A percentile compares a stretch with the other conserved stretches of the same genome.
phyloP scores from a whole-genome alignment of 1,139 yeast genomes.

The Blastobotrys serpentis region DNA sequence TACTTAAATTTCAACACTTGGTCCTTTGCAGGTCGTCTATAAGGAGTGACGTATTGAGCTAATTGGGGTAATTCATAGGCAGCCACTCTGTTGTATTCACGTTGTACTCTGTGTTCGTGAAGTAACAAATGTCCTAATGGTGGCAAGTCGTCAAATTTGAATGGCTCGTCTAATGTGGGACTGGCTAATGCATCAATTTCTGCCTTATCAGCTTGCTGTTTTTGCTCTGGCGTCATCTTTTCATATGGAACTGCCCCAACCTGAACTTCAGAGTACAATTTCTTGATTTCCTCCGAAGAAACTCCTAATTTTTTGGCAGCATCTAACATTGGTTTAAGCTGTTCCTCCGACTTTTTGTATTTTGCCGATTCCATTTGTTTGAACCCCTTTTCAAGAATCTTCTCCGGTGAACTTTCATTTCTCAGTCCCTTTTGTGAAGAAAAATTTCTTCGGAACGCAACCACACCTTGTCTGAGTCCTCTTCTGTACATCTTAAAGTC shows the following conservation, averaged over 20 bases:
- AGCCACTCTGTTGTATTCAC: constrained; percentile 71
- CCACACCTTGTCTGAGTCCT: background rate
- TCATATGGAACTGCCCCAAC: constrained; percentile 25
- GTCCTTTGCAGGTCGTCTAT: constrained; percentile 46
- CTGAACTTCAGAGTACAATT: constrained; percentile 34
- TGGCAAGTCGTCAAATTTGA: constrained; percentile 59
- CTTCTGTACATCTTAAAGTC: background rate
- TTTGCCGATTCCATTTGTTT: constrained; percentile 34
- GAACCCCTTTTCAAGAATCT: constrained; percentile 37
- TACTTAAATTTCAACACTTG: constrained; percentile 66
- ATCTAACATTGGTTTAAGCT: constrained; percentile 30
- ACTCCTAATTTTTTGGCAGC: constrained; percentile 39
- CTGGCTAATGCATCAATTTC: constrained; percentile 27
- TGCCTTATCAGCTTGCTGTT: constrained; percentile 20
- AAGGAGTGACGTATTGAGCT: constrained; percentile 50
- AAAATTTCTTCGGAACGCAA: background rate
- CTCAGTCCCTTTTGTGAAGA: constrained; percentile 4
- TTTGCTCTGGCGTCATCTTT: constrained; percentile 26
- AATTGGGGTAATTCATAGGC: constrained; percentile 91
- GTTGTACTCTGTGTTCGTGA: constrained; percentile 57
- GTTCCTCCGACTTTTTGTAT: constrained; percentile 34
- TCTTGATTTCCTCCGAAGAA: constrained; percentile 30
- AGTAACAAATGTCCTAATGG: constrained; percentile 59
- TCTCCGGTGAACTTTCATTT: constrained; percentile 22
- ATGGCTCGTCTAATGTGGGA: constrained; percentile 37